These are phyloP conservation scores for Parastagonospora avenae DNA, from an alignment of 2,329 filamentous ascomycete genomes.

Conservation along the genomic window DNA sequence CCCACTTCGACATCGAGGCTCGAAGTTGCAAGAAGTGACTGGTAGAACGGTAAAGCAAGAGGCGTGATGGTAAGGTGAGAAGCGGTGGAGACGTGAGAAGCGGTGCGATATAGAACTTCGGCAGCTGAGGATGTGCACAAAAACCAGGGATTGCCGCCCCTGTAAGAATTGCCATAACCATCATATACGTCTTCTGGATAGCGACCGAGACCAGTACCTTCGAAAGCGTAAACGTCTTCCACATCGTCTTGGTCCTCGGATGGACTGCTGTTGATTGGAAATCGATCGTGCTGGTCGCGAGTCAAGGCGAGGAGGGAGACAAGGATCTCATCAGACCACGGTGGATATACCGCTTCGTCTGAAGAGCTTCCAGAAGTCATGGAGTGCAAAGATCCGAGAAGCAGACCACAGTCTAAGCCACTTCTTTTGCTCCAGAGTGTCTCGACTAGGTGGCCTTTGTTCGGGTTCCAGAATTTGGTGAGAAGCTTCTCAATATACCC, in stretches of 20 bases:
- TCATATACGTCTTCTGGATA: constrained; percentile 53
- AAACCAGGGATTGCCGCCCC: constrained; percentile 50
- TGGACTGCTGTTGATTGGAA: constrained; percentile 46
- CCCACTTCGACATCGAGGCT: constrained; percentile 25
- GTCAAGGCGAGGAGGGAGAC: constrained; percentile 41
- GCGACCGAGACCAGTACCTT: constrained; percentile 48
- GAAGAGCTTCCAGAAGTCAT: constrained; percentile 21
- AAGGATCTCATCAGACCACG: constrained; percentile 47
- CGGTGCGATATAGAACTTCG: constrained; percentile 47
- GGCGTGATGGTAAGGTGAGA: constrained; percentile 39
- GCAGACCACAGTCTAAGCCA: constrained; percentile 46
- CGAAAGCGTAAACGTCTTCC: constrained; percentile 13
- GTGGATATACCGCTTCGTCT: constrained; percentile 33
- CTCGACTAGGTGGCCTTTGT: constrained; percentile 45
- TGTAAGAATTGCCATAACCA: constrained; percentile 38
- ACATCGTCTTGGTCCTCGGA: constrained; percentile 14
- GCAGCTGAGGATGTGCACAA: constrained; percentile 51
- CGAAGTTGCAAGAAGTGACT: constrained; percentile 36
- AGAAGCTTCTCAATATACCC: constrained; percentile 39
- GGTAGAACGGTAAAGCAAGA: constrained; percentile 45
- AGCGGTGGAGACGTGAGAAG: constrained; percentile 33
- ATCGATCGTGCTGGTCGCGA: constrained; percentile 42
- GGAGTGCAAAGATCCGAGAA: constrained; percentile 48
- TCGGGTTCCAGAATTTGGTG: constrained; percentile 44
- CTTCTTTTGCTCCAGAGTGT: constrained; percentile 40